Conservation (phyloP, 2,329 filamentous ascomycete genomes). For the Xylaria hypoxylon region DNA sequence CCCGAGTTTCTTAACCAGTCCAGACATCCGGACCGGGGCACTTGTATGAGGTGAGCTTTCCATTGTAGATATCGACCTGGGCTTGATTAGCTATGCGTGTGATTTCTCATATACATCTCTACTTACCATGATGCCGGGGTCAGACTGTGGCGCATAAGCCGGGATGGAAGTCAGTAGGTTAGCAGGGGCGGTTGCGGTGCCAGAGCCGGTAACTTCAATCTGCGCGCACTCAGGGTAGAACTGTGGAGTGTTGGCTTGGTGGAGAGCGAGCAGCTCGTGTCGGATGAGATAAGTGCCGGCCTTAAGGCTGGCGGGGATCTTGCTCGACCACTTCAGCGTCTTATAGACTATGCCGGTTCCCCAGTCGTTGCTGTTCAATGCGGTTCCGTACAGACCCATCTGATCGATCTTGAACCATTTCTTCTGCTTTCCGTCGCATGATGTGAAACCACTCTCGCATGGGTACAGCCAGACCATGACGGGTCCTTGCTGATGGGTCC, state of each 20-base stretch:
- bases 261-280: constrained; percentile 67
- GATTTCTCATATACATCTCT: background rate
- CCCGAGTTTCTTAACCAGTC: constrained; percentile 52
- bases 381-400: constrained; percentile 60
- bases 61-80: constrained; percentile 61
- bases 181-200: constrained; percentile 56
- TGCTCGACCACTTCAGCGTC: constrained; percentile 62
- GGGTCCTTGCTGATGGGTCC: constrained; percentile 69
- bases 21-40: constrained; percentile 62
- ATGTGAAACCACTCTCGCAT: constrained; percentile 60
- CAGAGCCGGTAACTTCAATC: constrained; percentile 62
- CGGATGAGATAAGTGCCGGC: constrained; percentile 68
- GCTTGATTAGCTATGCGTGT: constrained; percentile 25
- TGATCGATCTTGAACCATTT: constrained; percentile 72
- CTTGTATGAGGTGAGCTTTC: constrained; percentile 59
- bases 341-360: constrained; percentile 60
- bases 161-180: constrained; percentile 60
- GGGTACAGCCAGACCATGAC: constrained; percentile 70
- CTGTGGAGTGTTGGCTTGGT: constrained; percentile 57
- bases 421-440: constrained; percentile 63
- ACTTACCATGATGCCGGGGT: constrained; percentile 61
- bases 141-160: constrained; percentile 57
- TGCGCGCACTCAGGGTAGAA: constrained; percentile 70
- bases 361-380: constrained; percentile 60
- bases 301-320: constrained; percentile 61